Conservation (phyloP, 2,329 filamentous ascomycete species). For the Colletotrichum sp. region DNA sequence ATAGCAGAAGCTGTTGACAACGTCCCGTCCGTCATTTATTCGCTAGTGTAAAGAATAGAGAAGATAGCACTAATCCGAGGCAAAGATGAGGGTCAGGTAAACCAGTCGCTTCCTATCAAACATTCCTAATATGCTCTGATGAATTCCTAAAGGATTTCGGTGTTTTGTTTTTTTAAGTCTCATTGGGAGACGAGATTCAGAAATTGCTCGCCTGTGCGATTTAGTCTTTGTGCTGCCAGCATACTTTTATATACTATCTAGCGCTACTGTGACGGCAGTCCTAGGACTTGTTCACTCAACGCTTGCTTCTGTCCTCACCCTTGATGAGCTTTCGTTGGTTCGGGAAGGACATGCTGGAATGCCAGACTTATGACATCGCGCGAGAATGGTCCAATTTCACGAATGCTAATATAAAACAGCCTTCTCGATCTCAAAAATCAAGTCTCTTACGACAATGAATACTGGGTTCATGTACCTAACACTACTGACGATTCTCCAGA, state of each 20-base stretch:
- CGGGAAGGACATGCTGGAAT: fast-evolving
- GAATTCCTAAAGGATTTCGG: neutral
- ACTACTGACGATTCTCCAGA: neutral
- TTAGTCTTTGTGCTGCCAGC: neutral
- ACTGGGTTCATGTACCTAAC: fast-evolving
- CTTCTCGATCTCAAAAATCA: neutral
- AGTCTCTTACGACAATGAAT: neutral
- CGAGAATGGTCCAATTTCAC: fast-evolving
- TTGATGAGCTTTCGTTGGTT: neutral
- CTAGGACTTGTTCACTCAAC: neutral
- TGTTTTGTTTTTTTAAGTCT: no score
- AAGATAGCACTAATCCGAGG: fast-evolving
- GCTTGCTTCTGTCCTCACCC: neutral
- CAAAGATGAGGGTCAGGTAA: no score
- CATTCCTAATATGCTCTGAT: no score
- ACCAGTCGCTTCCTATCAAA: no score
- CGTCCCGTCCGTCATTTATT: neutral
- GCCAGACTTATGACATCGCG: neutral
- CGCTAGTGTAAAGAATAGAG: neutral
- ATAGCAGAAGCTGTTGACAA: no score
- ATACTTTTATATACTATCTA: neutral
- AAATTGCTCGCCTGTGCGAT: no score
- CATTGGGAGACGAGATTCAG: no score
- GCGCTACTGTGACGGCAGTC: neutral
- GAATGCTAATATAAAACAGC: neutral